Evolutionary conservation across 2,329 filamentous ascomycete species (phyloP).

Genomic region (Lasiodiplodia hormozganensis): DNA sequence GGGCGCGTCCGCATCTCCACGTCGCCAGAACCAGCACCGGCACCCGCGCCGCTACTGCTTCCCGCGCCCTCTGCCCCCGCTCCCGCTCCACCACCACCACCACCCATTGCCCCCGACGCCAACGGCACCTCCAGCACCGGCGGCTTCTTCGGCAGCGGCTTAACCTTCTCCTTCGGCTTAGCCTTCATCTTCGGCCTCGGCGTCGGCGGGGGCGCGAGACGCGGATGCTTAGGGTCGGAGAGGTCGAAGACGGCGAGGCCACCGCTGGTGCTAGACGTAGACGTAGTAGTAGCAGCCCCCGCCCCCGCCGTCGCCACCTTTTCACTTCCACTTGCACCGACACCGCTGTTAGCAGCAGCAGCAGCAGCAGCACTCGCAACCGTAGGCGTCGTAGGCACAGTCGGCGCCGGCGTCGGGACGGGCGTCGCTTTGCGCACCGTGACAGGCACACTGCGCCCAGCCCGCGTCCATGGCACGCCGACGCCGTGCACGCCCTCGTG

Average conservation of each 20-base stretch:
- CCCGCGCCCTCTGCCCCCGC: not conserved
- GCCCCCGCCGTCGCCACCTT: no score
- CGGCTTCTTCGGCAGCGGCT: not conserved
- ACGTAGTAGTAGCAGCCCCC: no score
- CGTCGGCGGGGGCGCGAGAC: not conserved
- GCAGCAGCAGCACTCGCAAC: not conserved
- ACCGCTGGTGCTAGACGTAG: not conserved
- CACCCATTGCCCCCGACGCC: not conserved
- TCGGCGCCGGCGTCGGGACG: no score
- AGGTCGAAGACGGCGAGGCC: slow-evolving; percentile 21
- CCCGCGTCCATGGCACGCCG: slow-evolving; percentile 30
- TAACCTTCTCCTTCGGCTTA: not conserved
- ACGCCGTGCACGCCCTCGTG: slow-evolving; percentile 21
- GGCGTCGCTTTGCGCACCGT: not conserved
- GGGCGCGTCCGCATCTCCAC: not conserved
- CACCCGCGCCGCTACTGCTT: not conserved
- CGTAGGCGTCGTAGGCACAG: not conserved
- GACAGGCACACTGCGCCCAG: slow-evolving; percentile 14
- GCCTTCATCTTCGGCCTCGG: not conserved
- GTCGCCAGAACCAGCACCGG: no score
- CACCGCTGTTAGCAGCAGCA: no score
- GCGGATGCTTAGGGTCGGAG: slow-evolving; percentile 6
- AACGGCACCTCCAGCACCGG: not conserved
- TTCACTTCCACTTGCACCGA: no score
- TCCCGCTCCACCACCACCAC: no score